Evolutionary conservation across 768 basidiomycete genomes (phyloP), one percentile per base, ranked within the genome.

Genomic region (Paxillus ammoniavirescens): DNA sequence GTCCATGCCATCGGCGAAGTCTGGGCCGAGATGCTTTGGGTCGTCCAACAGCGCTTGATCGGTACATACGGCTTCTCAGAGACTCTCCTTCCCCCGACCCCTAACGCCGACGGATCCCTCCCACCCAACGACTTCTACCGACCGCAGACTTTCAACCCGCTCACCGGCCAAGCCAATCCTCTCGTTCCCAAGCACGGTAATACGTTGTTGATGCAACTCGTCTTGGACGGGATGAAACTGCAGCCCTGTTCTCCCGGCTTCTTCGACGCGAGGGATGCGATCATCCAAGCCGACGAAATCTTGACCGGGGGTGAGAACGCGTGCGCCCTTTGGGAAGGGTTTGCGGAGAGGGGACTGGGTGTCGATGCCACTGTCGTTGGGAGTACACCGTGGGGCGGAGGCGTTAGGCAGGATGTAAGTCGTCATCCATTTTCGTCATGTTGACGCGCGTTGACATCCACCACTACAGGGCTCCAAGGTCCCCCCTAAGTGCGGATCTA

Each of bases 211-310:
- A 70, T 92, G 10, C 91, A 21, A 3, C 21, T 21, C 21, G 21
- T 21, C 21, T 21, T 21, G 21, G 21, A 21, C 21, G 21, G 21
- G 21, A 21, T 21, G 21, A 21, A 21, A 21, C 21, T 21, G 21
- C 21, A 21, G 21, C 21, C 21, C 21, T 92, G 78, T 84, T 98
- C 87, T 26, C 96, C 96, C 17, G 80, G 77, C 42, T 95, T 96
- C 86, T 90, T 93, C 64, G 86, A 93, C 51, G 89, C 93, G n/a
- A 84, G 94, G 55, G 86, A 88, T 67, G 91, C 93, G 14, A 93
- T 96, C 69, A 83, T 96, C 58, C 86, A 92, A 59, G 94, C 96
- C 18, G 96, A 98, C 69, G 76, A 91, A 67, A 73, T 90, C 63
- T 21, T 21, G 21, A 21, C 21, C 21, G 21, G 21, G 3, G 21